Percentiles rank a stretch among this genome's conserved stretches.
These are phyloP conservation scores for Tetragonia tetragonoides DNA, from an alignment of 148 eudicot species.

Conservation along the genomic window DNA sequence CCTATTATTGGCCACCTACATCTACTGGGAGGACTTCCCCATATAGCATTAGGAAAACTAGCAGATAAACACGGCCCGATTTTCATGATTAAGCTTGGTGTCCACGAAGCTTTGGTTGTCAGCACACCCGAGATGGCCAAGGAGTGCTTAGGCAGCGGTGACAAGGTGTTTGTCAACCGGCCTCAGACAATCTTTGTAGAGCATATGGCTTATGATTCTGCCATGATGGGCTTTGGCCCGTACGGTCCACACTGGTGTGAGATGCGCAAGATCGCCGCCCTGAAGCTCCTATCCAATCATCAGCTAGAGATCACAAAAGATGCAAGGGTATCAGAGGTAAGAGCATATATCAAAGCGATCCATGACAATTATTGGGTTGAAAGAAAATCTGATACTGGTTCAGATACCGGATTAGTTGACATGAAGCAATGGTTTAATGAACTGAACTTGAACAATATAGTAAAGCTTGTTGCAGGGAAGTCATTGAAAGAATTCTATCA, in stretches of 20 bases:
- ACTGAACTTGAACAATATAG: slow-evolving; percentile 24
- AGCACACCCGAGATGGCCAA: slow-evolving; percentile 39
- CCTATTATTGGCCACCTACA: slow-evolving; percentile 22
- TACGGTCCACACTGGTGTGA: slow-evolving; percentile 48
- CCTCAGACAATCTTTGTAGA: slow-evolving; percentile 19
- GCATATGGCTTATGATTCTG: slow-evolving; percentile 33
- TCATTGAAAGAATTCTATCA: slow-evolving; percentile 15
- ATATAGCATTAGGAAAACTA: slow-evolving; percentile 19
- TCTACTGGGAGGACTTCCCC: slow-evolving; percentile 17
- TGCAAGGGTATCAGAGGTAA: slow-evolving; percentile 23
- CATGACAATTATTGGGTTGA: not conserved
- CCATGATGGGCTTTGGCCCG: slow-evolving; percentile 32
- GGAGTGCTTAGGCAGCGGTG: slow-evolving; percentile 42
- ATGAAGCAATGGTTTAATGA: slow-evolving; percentile 46
- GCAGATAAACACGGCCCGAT: slow-evolving; percentile 41
- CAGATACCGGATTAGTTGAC: slow-evolving; percentile 17
- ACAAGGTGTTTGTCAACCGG: slow-evolving; percentile 29
- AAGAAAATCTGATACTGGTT: not conserved
- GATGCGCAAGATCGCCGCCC: slow-evolving; percentile 27
- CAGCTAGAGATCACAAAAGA: slow-evolving; percentile 24
- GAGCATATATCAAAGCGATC: slow-evolving; percentile 17
- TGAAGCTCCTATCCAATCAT: slow-evolving; percentile 34
- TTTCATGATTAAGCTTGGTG: slow-evolving; percentile 17
- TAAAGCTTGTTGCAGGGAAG: slow-evolving; percentile 38
- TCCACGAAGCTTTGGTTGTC: slow-evolving; percentile 22